Evolutionary conservation across 306 rosid genomes (phyloP), one percentile per base, ranked within the genome.

Genomic region (Canavalia ensiformis): DNA sequence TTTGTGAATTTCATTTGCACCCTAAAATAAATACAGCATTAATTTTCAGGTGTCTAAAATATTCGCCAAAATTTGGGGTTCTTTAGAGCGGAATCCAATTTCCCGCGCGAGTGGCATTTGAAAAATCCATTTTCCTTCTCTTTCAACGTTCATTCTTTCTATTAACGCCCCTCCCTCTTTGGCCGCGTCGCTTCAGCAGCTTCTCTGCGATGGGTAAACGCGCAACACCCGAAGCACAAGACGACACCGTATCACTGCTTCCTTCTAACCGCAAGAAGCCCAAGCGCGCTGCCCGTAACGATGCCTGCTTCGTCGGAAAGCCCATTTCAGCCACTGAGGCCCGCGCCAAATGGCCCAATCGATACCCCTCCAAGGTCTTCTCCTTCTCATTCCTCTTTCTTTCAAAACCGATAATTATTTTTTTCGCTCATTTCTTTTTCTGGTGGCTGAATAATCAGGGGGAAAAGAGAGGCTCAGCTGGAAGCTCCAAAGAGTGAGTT

Each of bases 261-360:
- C 78, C 89, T 0, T 82, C 86, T 0, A 0, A 63, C 1, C 82
- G 79, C 1, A 84, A 78, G 46, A 87, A 74, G 37, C 1, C 66
- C 0, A 80, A 87, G 8, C 12, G 0, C 1, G 8, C 54, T 1
- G 0, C 45, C 0, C 0, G n/a, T 7, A 8, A 67, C 2, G 88
- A 12, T 1, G 70, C 2, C 0, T 7, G n/a, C 42, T 87, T 87
- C 33, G 58, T 81, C 46, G 90, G 90, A 11, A 63, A 81, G 1
- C 86, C 88, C 1, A 74, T 87, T 54, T 64, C 84, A 0, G 7
- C 44, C 1, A 0, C 6, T 2, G 86, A 84, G 13, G 88, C 90
- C 13, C 58, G 12, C 1, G 7, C 18, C 0, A 68, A 74, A 12
- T 87, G 90, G 90, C 90, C 90, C 0, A 29, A 31, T 2, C 86